Evolutionary conservation across 345 rosid species (phyloP).

Genomic region (Cardiospermum halicacabum): DNA sequence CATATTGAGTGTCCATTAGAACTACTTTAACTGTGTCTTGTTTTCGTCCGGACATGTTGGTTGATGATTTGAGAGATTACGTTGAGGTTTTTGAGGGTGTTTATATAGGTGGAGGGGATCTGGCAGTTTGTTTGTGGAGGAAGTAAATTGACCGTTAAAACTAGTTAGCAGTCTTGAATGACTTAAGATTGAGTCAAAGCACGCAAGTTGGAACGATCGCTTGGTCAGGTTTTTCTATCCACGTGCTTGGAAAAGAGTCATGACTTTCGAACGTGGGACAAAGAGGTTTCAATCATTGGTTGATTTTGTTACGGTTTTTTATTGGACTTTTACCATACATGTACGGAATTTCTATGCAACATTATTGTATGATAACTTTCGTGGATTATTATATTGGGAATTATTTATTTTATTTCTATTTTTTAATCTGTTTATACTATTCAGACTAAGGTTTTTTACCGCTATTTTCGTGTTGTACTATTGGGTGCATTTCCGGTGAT

Average conservation of each 20-base stretch:
- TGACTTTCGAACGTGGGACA: background rate
- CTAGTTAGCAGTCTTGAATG: background rate
- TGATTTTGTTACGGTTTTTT: background rate
- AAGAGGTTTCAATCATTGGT: background rate
- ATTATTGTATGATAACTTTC: too few species aligned
- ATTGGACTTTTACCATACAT: too few species aligned
- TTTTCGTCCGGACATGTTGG: slow-evolving; percentile 1
- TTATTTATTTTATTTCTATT: too few species aligned
- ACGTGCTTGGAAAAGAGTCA: background rate
- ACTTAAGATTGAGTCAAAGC: slow-evolving; percentile 4
- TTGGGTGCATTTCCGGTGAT: too few species aligned
- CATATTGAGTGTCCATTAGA: slow-evolving; percentile 49
- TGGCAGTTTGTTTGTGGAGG: background rate
- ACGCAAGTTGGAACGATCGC: slow-evolving; percentile 1
- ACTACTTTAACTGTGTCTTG: slow-evolving; percentile 39
- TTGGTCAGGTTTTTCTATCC: background rate
- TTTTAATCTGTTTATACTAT: too few species aligned
- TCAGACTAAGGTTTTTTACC: too few species aligned
- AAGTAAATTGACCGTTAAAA: background rate
- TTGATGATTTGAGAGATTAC: background rate
- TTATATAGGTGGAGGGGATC: background rate
- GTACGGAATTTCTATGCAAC: too few species aligned
- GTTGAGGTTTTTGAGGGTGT: background rate
- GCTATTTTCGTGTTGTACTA: too few species aligned
- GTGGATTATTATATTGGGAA: too few species aligned